Conservation (phyloP, 2,329 filamentous ascomycete genomes). For the Diaporthe longicolla region DNA sequence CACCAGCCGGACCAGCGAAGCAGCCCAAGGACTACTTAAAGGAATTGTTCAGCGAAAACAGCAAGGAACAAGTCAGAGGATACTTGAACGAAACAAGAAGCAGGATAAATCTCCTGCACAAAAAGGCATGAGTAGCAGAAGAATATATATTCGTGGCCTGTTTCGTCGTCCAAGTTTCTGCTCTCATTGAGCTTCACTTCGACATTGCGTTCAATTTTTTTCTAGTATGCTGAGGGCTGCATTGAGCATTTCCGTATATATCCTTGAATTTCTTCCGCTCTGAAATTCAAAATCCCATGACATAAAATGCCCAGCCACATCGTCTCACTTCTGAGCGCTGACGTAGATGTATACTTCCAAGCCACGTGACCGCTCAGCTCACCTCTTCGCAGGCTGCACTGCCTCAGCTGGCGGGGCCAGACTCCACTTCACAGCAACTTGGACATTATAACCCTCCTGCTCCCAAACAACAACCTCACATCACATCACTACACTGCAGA, state of each 20-base stretch:
- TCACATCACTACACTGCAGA: background rate
- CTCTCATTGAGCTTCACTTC: background rate
- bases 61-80: conserved; percentile 37
- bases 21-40: conserved; percentile 32
- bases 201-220: no score
- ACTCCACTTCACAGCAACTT: background rate
- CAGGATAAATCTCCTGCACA: conserved; percentile 27
- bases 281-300: background rate
- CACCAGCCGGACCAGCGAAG: conserved; percentile 23
- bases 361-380: conserved; percentile 23
- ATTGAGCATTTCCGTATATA: background rate
- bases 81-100: conserved; percentile 36
- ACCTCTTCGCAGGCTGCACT: conserved; percentile 23
- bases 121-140: background rate
- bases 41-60: conserved; percentile 31
- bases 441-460: background rate
- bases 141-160: background rate
- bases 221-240: background rate
- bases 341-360: conserved; percentile 11
- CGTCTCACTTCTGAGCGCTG: background rate
- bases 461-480: background rate
- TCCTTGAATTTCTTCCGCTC: background rate
- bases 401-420: conserved; percentile 20
- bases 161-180: background rate
- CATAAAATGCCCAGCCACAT: background rate